phyloP scores from a whole-genome alignment of 78 protist genomes.

The Kipferlia bialata region DNA sequence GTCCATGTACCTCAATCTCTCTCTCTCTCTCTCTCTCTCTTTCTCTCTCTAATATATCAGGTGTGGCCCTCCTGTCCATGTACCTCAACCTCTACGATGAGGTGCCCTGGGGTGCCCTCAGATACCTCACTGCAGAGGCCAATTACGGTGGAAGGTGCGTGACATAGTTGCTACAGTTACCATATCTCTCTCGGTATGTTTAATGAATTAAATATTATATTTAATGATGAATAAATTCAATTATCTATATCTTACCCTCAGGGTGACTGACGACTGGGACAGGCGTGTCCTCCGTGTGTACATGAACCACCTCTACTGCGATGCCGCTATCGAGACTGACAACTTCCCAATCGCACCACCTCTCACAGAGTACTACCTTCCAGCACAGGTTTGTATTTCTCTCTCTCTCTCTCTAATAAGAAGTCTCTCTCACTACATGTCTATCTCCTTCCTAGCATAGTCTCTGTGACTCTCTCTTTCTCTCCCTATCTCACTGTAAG shows the following conservation, averaged over 20 bases:
- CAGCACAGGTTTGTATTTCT: neutral
- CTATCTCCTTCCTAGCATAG: no score
- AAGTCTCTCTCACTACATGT: neutral
- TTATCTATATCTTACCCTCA: no score
- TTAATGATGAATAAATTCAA: no score
- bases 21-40: no score
- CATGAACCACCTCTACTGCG: constrained; percentile 40
- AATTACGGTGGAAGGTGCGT: constrained; percentile 71
- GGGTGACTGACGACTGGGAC: constrained; percentile 77
- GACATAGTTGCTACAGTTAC: no score
- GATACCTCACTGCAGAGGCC: constrained; percentile 62
- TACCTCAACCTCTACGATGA: constrained; percentile 30
- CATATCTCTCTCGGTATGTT: no score
- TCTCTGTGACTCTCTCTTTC: no score
- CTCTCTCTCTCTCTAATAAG: no score
- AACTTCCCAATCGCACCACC: constrained; percentile 38
- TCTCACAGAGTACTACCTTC: neutral
- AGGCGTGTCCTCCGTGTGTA: constrained; percentile 50
- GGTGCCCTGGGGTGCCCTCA: constrained; percentile 55
- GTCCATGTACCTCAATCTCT: no score
- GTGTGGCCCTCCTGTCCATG: neutral
- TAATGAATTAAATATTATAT: no score
- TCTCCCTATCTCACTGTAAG: constrained; percentile 45
- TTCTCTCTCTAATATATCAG: constrained; percentile 32
- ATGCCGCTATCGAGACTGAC: constrained; percentile 7